A percentile compares a stretch with the other conserved stretches of the same genome.
phyloP scores from a whole-genome alignment of 768 basidiomycete genomes.

The Phylloporus sp. region DNA sequence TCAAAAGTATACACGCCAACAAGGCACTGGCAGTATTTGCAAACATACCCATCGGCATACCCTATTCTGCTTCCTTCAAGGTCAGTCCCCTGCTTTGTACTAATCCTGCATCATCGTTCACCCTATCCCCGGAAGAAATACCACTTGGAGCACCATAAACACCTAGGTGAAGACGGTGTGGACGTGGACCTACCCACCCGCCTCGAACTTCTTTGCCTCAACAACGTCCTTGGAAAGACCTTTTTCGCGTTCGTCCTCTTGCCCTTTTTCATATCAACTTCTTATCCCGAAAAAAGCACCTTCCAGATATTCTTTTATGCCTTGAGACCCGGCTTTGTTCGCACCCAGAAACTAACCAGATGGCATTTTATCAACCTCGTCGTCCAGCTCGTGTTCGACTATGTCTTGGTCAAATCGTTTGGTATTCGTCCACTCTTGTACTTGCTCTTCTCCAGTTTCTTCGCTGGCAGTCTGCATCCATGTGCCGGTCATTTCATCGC shows the following conservation, averaged over 20 bases:
- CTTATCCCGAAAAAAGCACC: slow-evolving; percentile 48
- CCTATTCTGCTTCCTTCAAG: slow-evolving; percentile 95
- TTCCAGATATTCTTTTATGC: slow-evolving; percentile 99
- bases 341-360: slow-evolving; percentile 68
- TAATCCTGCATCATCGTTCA: not conserved
- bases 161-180: slow-evolving; percentile 90
- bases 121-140: slow-evolving; percentile 51
- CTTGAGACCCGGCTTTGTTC: slow-evolving; percentile 88
- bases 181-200: slow-evolving; percentile 93
- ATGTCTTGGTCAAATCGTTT: slow-evolving; percentile 48
- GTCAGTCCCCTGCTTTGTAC: slow-evolving; percentile 33
- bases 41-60: slow-evolving; percentile 90
- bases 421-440: slow-evolving; percentile 61
- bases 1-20: slow-evolving; percentile 75
- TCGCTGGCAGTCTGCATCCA: slow-evolving; percentile 93
- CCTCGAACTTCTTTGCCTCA: slow-evolving; percentile 78
- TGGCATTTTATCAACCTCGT: slow-evolving; percentile 84
- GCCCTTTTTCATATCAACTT: not conserved
- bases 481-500: slow-evolving; percentile 98
- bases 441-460: slow-evolving; percentile 85
- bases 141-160: slow-evolving; percentile 96
- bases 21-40: slow-evolving; percentile 86
- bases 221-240: slow-evolving; percentile 95
- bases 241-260: slow-evolving; percentile 78
- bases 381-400: slow-evolving; percentile 69